phyloP scores from a whole-genome alignment of 2,329 filamentous ascomycete species.

The Emericellopsis cladophorae region DNA sequence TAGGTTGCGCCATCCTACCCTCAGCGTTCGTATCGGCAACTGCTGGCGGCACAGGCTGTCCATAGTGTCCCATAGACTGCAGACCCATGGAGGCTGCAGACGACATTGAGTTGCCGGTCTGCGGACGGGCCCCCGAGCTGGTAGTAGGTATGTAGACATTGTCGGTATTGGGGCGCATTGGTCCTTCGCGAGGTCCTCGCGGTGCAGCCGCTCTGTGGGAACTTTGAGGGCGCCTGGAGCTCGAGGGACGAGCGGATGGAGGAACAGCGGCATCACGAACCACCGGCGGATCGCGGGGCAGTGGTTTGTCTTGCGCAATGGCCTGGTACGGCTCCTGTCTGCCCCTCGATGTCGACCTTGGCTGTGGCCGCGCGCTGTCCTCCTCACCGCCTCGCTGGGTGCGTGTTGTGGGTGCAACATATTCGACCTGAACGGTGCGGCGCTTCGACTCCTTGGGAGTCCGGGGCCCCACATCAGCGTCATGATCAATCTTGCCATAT shows the following conservation, averaged over 20 bases:
- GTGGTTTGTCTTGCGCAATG: slow-evolving; percentile 38
- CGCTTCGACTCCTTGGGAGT: slow-evolving; percentile 80
- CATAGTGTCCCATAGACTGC: slow-evolving; percentile 56
- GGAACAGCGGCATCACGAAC: slow-evolving; percentile 25
- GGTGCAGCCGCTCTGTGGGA: slow-evolving; percentile 23
- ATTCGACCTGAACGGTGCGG: slow-evolving; percentile 93
- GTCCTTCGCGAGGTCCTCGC: slow-evolving; percentile 9
- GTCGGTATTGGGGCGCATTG: slow-evolving; percentile 22
- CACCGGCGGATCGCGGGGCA: slow-evolving; percentile 43
- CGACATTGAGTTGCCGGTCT: slow-evolving; percentile 71
- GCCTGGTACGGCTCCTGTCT: slow-evolving; percentile 18
- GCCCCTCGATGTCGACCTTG: slow-evolving; percentile 22
- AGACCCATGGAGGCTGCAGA: slow-evolving; percentile 55
- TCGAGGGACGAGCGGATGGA: slow-evolving; percentile 13
- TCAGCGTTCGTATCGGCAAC: slow-evolving; percentile 82
- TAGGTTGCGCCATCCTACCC: slow-evolving; percentile 76
- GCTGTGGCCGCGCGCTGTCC: slow-evolving; percentile 6
- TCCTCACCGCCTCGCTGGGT: slow-evolving; percentile 54
- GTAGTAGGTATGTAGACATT: slow-evolving; percentile 21
- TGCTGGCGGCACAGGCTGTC: slow-evolving; percentile 75
- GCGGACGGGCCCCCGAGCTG: slow-evolving; percentile 42
- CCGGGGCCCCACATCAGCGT: slow-evolving; percentile 42
- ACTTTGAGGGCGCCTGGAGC: slow-evolving; percentile 31
- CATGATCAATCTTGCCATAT: slow-evolving; percentile 59
- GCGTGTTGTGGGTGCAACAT: slow-evolving; percentile 81